A percentile compares a stretch with the other conserved stretches of the same genome.
These are phyloP conservation scores for Pseudonitzschia multistriata DNA, from an alignment of 108 stramenopile species.

Conservation along the genomic window DNA sequence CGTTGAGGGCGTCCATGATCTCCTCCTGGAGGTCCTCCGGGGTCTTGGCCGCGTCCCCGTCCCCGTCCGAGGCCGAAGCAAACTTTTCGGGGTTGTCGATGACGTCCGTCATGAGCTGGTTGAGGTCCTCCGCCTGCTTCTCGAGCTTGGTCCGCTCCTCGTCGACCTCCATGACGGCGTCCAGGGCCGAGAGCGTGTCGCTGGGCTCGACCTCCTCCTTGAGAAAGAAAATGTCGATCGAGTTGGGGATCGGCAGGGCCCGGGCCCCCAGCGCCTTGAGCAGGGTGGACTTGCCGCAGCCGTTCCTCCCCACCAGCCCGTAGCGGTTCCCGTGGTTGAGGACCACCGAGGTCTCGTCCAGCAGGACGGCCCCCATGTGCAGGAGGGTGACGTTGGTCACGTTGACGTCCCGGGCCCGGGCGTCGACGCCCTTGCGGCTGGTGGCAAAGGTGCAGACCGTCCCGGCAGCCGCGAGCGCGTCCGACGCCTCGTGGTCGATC, in stretches of 20 bases:
- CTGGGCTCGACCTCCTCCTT: constrained; percentile 93
- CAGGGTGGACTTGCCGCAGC: constrained; percentile 84
- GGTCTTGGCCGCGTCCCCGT: constrained; percentile 46
- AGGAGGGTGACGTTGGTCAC: constrained; percentile 92
- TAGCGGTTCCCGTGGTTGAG: constrained; percentile 98
- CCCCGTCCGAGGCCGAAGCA: constrained; percentile 27
- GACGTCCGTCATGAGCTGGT: constrained; percentile 67
- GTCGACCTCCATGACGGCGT: constrained; percentile 98
- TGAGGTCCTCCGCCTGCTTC: constrained; percentile 88
- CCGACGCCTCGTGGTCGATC: constrained; percentile 62
- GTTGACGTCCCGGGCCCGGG: constrained; percentile 89
- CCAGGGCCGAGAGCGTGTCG: constrained; percentile 91
- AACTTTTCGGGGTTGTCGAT: constrained; percentile 48
- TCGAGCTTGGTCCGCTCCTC: constrained; percentile 87
- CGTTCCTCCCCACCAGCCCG: constrained; percentile 79
- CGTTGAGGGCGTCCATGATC: constrained; percentile 87
- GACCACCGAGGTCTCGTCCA: constrained; percentile 91
- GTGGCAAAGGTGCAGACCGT: constrained; percentile 82
- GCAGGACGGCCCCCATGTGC: constrained; percentile 87
- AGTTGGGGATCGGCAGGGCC: constrained; percentile 92
- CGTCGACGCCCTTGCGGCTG: constrained; percentile 74
- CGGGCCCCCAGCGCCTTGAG: constrained; percentile 90
- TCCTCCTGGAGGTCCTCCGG: constrained; percentile 85
- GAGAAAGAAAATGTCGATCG: constrained; percentile 96
- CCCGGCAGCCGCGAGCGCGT: constrained; percentile 73